Base-by-base conservation (phyloP, 305 asterid species). In the Rubia peregrina region DNA sequence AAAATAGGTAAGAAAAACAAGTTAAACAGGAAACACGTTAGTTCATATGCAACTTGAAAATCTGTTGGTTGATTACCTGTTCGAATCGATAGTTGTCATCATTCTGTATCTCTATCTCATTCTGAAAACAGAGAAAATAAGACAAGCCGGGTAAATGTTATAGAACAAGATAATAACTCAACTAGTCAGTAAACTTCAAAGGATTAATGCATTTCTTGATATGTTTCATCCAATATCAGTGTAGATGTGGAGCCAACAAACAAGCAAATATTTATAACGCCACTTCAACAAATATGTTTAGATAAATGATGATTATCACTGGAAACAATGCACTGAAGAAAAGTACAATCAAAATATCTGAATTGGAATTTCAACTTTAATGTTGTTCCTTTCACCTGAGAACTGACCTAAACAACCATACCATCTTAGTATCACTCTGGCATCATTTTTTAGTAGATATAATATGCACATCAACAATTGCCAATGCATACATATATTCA, bases 81-180 rank as follows among this genome's bases (percentile, higher is more conserved):
- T 91, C 98, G 70, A 85, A 87, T 62, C 96, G 96, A 74, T 91
- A 94, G 61, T 75, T 74, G 69, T 94, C 94, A 77, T 84, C 91
- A 77, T 94, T 94, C 83, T 94, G 97, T 79, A 88, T 87, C 78
- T 12, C 76, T 74, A 94, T 94, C 88, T 94, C 98, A 83, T 87
- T 88, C 98, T 94, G 97, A 73, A 82, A 77, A 67, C 66, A 84
- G 67, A 19, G 51, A 73, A 48, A 69, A 73, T 64, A 65, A 43
- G 33, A 60, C 12, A 53, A 69, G 49, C 64, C 53, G 66, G 36
- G 55, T 70, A 62, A 24, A 43, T 67, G 66, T 57, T 17, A 76
- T 0, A 63, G 22, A 53, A 24, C 22, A 10, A 30, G 62, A 26
- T 26, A 40, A 67, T 60, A 40, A 72, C 61, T 24, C 9, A 24